These are phyloP conservation scores for Clarireedia homoeocarpa DNA, from an alignment of 2,329 filamentous ascomycete species.

Conservation along the genomic window DNA sequence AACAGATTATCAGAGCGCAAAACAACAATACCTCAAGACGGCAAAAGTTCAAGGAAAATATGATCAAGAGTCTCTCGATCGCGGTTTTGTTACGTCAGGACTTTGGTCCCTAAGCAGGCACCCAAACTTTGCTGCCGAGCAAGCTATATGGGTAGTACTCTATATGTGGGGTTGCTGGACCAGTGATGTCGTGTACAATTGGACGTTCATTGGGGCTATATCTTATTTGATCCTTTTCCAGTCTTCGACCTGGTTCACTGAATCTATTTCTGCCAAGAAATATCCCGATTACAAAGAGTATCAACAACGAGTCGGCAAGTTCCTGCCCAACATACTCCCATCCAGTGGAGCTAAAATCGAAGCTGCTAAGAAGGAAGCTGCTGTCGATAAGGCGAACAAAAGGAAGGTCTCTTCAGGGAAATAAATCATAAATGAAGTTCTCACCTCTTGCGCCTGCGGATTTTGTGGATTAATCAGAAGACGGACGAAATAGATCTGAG, in stretches of 20 bases:
- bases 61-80: conserved; percentile 69
- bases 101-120: conserved; percentile 86
- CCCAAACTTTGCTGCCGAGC: conserved; percentile 91
- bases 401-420: background rate
- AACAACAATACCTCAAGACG: conserved; percentile 64
- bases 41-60: conserved; percentile 61
- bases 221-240: conserved; percentile 77
- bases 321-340: conserved; percentile 51
- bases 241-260: conserved; percentile 80
- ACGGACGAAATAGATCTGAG: too few relatives aligned
- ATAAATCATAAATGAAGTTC: background rate
- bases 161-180: conserved; percentile 83
- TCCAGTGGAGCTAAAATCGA: background rate
- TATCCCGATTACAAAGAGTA: conserved; percentile 86
- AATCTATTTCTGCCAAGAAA: conserved; percentile 70
- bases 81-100: conserved; percentile 78
- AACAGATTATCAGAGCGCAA: conserved; percentile 71
- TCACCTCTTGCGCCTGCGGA: too few relatives aligned
- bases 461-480: too few relatives aligned
- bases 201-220: conserved; percentile 64
- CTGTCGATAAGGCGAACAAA: background rate
- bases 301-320: conserved; percentile 73
- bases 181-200: conserved; percentile 65
- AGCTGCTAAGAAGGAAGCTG: conserved; percentile 2
- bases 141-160: conserved; percentile 78